Evolutionary conservation across 805 yeast genomes (phyloP).

Genomic region (Saitoella complicata): DNA sequence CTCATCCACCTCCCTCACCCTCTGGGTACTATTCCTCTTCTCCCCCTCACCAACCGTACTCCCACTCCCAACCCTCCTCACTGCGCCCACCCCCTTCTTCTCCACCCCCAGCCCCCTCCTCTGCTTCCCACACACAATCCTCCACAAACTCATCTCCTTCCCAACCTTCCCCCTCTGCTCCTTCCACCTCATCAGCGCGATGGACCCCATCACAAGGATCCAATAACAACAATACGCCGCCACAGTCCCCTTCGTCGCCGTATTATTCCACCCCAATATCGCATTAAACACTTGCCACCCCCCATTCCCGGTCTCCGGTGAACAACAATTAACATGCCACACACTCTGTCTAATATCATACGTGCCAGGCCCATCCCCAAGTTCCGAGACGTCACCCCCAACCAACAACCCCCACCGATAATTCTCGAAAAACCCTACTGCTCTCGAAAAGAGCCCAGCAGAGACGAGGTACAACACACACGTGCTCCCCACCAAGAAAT

Average conservation of each 20-base stretch:
- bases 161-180: slow-evolving; percentile 45
- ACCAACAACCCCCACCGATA: slow-evolving; percentile 45
- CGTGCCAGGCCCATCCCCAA: slow-evolving; percentile 90
- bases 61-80: too few relatives aligned
- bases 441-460: slow-evolving; percentile 87
- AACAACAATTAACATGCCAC: slow-evolving; percentile 97
- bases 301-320: slow-evolving; percentile 57
- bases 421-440: slow-evolving; percentile 76
- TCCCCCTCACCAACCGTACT: too few relatives aligned
- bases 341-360: slow-evolving; percentile 65
- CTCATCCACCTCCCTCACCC: too few relatives aligned
- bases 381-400: slow-evolving; percentile 92
- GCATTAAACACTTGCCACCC: slow-evolving; percentile 98
- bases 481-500: slow-evolving; percentile 76
- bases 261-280: slow-evolving; percentile 83
- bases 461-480: slow-evolving; percentile 76
- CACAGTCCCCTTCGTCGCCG: slow-evolving; percentile 88
- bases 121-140: too few relatives aligned
- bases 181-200: slow-evolving; percentile 56
- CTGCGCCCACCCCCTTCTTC: too few relatives aligned
- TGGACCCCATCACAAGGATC: slow-evolving; percentile 42
- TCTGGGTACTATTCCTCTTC: too few relatives aligned
- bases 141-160: too few relatives aligned
- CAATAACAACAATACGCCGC: slow-evolving; percentile 80
- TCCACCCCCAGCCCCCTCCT: too few relatives aligned